phyloP scores from a whole-genome alignment of 148 eudicot species.

The Amaranthus palmeri region DNA sequence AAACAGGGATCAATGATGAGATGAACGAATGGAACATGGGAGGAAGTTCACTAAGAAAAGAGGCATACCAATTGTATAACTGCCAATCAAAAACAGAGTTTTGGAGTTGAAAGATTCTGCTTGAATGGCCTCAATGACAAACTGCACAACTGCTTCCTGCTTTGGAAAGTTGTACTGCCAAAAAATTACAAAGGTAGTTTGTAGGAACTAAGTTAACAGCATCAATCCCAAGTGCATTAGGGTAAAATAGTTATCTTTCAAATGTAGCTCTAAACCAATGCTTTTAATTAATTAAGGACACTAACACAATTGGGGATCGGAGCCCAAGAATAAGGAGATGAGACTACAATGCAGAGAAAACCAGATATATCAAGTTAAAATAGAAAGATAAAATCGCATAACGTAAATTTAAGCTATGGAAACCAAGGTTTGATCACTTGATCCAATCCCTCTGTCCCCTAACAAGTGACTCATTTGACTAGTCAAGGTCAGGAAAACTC shows the following conservation, averaged over 20 bases:
- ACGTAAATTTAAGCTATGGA: background rate
- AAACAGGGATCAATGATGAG: slow-evolving; percentile 2
- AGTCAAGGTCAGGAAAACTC: no score
- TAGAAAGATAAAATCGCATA: background rate
- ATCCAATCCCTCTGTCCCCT: no score
- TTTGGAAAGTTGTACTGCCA: slow-evolving; percentile 95
- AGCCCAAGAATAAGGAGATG: background rate
- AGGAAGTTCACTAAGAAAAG: slow-evolving; percentile 12
- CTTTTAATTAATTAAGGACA: background rate
- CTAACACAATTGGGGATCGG: background rate
- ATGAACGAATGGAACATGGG: background rate
- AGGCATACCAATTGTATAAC: slow-evolving; percentile 81
- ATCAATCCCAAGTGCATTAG: background rate
- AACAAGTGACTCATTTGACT: no score
- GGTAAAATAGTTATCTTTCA: background rate
- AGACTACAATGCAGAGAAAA: background rate
- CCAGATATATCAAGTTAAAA: background rate
- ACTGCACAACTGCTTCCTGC: slow-evolving; percentile 89
- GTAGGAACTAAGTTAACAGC: background rate
- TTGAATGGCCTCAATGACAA: slow-evolving; percentile 90
- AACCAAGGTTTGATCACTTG: no score
- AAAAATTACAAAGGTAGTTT: slow-evolving; percentile 17
- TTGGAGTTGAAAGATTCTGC: slow-evolving; percentile 91
- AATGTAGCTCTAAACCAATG: background rate
- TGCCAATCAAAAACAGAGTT: slow-evolving; percentile 89